Evolutionary conservation across 2,329 filamentous ascomycete species (phyloP).

Genomic region (Neonectria faginata): DNA sequence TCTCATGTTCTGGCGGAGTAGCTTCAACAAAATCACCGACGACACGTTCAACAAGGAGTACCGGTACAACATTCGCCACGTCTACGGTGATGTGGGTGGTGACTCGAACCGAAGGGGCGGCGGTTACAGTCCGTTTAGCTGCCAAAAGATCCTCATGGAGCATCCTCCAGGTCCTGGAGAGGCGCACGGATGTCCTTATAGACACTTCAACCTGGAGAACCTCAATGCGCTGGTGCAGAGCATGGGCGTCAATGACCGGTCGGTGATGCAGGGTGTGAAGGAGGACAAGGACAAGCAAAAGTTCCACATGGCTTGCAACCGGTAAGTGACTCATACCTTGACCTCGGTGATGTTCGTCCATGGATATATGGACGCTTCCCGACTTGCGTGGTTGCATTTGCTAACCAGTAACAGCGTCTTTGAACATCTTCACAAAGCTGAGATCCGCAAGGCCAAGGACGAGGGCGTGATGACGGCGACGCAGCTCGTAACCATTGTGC

Average conservation of each 20-base stretch:
- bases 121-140: constrained; percentile 92
- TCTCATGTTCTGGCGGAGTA: constrained; percentile 88
- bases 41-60: constrained; percentile 98
- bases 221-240: constrained; percentile 79
- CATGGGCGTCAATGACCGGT: constrained; percentile 82
- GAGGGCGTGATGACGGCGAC: constrained; percentile 76
- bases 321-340: constrained; percentile 60
- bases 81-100: constrained; percentile 94
- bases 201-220: constrained; percentile 92
- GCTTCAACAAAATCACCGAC: constrained; percentile 88
- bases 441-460: constrained; percentile 82
- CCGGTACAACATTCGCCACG: constrained; percentile 95
- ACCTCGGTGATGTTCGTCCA: not conserved
- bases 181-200: constrained; percentile 94
- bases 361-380: not conserved
- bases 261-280: constrained; percentile 82
- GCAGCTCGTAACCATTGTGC: constrained; percentile 93
- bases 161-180: constrained; percentile 88
- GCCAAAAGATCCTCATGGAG: constrained; percentile 94
- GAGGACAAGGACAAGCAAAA: constrained; percentile 91
- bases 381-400: not conserved
- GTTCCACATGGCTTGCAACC: constrained; percentile 95
- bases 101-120: constrained; percentile 87
- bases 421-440: constrained; percentile 83
- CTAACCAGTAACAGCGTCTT: constrained; percentile 73